phyloP scores from a whole-genome alignment of 2,329 filamentous ascomycete genomes.

The Dactylellina drechsleri region DNA sequence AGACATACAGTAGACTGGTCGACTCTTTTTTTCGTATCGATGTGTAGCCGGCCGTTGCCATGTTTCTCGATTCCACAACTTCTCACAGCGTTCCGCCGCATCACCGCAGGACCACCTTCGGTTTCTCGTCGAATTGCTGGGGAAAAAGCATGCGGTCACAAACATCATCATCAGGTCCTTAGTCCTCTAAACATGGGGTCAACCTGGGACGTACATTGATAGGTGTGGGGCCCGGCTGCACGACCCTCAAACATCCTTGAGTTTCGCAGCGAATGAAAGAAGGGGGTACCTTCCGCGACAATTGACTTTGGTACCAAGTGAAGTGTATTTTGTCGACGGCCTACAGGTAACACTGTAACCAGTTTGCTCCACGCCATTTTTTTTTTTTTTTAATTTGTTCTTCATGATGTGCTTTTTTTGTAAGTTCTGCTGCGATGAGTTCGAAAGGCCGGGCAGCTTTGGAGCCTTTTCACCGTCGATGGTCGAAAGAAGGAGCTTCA shows the following conservation, averaged over 20 bases:
- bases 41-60: slow-evolving; percentile 21
- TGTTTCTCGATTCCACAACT: slow-evolving; percentile 13
- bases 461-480: slow-evolving; percentile 22
- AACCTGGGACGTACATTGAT: slow-evolving; percentile 21
- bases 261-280: slow-evolving; percentile 36
- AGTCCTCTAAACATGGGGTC: slow-evolving; percentile 23
- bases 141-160: slow-evolving; percentile 27
- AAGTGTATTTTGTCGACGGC: slow-evolving; percentile 45
- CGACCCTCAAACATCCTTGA: slow-evolving; percentile 27
- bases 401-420: slow-evolving; percentile 1
- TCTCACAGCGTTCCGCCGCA: slow-evolving; percentile 7
- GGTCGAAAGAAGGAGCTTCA: slow-evolving; percentile 25
- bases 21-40: background rate
- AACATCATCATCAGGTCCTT: slow-evolving; percentile 24
- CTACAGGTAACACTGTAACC: slow-evolving; percentile 42
- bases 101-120: slow-evolving; percentile 7
- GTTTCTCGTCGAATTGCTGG: slow-evolving; percentile 5
- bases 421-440: background rate
- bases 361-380: slow-evolving; percentile 20
- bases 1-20: slow-evolving; percentile 1
- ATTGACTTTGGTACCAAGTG: slow-evolving; percentile 52
- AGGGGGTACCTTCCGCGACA: slow-evolving; percentile 40
- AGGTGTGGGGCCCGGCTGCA: slow-evolving; percentile 44
- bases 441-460: slow-evolving; percentile 5
- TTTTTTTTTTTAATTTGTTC: background rate